A percentile compares a stretch with the other conserved stretches of the same genome.
Evolutionary conservation across 345 rosid species (phyloP).

Genomic region (Gossypium turneri): DNA sequence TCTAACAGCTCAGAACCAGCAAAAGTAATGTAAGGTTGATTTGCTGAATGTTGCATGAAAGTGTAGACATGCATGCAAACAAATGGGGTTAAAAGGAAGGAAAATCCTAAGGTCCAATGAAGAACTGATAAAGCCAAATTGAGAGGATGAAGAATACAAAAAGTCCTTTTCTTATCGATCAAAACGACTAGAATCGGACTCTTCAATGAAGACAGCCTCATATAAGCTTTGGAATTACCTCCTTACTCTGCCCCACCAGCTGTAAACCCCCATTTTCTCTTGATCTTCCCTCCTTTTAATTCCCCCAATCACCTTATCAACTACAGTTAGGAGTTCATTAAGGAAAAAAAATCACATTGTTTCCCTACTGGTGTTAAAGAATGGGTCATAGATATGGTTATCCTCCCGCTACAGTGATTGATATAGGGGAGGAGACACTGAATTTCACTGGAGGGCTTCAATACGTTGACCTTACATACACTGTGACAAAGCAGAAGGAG

Average conservation of each 20-base stretch:
- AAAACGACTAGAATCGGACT: conserved; percentile 9
- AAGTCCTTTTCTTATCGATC: conserved; percentile 6
- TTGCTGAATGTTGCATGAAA: conserved; percentile 1
- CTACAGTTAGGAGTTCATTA: conserved; percentile 12
- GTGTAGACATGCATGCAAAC: neutral
- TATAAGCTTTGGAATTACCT: conserved; percentile 13
- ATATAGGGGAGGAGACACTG: conserved; percentile 29
- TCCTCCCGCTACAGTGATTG: conserved; percentile 33
- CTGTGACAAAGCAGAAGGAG: conserved; percentile 40
- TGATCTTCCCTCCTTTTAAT: conserved; percentile 18
- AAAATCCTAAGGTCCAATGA: neutral
- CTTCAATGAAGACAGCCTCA: conserved; percentile 1
- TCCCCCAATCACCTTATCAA: conserved; percentile 5
- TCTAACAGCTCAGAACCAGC: too few relatives aligned
- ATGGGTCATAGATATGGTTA: conserved; percentile 30
- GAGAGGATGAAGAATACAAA: conserved; percentile 9
- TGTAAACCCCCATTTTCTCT: conserved; percentile 10
- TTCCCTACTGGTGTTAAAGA: neutral
- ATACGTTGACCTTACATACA: conserved; percentile 47
- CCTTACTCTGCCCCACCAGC: conserved; percentile 22
- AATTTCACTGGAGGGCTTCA: conserved; percentile 50
- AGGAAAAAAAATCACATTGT: neutral
- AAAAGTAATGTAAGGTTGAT: neutral
- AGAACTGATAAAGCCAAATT: neutral
- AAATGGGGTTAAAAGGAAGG: neutral